These are phyloP conservation scores for Termitomyces sp. DNA, from an alignment of 768 basidiomycete species.

Conservation along the genomic window DNA sequence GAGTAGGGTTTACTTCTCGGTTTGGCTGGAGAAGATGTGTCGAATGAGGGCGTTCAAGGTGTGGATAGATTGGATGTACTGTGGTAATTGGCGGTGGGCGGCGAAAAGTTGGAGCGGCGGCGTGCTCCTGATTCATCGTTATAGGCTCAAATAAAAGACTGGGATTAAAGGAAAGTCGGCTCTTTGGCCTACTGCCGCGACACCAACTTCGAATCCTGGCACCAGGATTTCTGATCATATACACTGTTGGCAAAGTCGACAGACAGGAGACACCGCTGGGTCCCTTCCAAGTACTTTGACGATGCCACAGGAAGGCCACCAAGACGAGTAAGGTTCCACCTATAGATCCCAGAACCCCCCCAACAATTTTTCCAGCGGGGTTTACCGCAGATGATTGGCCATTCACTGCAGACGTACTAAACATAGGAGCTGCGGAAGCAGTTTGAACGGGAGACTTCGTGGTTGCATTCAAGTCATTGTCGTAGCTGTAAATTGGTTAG, in stretches of 20 bases:
- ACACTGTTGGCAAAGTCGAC: not conserved
- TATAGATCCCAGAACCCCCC: conserved; percentile 22
- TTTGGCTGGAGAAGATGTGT: conserved; percentile 7
- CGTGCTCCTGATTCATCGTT: conserved; percentile 1
- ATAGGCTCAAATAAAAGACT: conserved; percentile 19
- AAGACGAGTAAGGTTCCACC: conserved; percentile 17
- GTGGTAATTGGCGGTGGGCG: conserved; percentile 15
- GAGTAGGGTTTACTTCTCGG: conserved; percentile 7
- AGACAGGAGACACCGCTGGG: not conserved
- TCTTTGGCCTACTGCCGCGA: not conserved
- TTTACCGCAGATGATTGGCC: not conserved
- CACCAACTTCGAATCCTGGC: conserved; percentile 2
- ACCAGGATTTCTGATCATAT: not conserved
- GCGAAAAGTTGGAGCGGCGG: not conserved
- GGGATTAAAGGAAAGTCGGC: conserved; percentile 22
- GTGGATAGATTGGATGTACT: conserved; percentile 9
- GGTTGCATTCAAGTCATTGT: not conserved
- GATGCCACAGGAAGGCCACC: conserved; percentile 17
- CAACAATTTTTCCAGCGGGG: conserved; percentile 19
- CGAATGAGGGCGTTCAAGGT: conserved; percentile 8
- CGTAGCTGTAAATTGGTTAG: conserved; percentile 5
- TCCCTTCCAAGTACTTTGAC: conserved; percentile 13
- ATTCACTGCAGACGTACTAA: not conserved
- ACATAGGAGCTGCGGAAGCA: not conserved
- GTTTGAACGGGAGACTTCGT: not conserved